Percentiles rank a stretch among this genome's conserved stretches.
Evolutionary conservation across 768 basidiomycete genomes (phyloP).

Genomic region (Hygrophoropsis aurantiaca): DNA sequence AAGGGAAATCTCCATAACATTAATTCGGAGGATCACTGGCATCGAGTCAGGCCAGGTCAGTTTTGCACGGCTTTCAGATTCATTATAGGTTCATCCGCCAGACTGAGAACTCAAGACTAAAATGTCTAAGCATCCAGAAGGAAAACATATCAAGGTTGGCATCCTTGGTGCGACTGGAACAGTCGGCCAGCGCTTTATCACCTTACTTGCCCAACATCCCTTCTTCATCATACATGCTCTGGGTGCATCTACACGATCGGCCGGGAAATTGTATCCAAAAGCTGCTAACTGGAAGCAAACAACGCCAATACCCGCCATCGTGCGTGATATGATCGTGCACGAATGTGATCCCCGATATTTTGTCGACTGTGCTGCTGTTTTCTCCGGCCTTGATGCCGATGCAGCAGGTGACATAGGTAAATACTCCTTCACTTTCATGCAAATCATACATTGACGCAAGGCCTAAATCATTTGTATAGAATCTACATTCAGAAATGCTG

Average conservation of each 20-base stretch:
- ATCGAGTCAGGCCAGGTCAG: not conserved
- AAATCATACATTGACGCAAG: not conserved
- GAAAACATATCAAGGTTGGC: constrained; percentile 52
- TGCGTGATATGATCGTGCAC: constrained; percentile 57
- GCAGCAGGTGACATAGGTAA: constrained; percentile 94
- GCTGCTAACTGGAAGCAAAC: constrained; percentile 89
- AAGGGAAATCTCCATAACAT: no score
- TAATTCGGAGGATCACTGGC: not conserved
- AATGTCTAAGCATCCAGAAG: constrained; percentile 22
- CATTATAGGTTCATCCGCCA: not conserved
- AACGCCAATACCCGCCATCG: constrained; percentile 65
- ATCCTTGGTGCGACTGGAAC: constrained; percentile 90
- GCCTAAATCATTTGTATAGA: constrained; percentile 47
- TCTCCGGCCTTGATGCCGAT: constrained; percentile 95
- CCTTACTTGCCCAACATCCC: constrained; percentile 82
- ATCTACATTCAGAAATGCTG: constrained; percentile 78
- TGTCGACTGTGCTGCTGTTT: constrained; percentile 78
- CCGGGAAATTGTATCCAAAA: constrained; percentile 73
- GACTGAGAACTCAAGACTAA: not conserved
- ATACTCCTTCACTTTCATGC: not conserved
- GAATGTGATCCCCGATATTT: constrained; percentile 82
- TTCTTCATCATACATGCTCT: constrained; percentile 87
- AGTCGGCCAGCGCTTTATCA: constrained; percentile 94
- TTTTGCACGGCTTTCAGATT: not conserved
- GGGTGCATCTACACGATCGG: constrained; percentile 86